These are phyloP conservation scores for Quercus lobata DNA, from an alignment of 331 rosid genomes.

Conservation along the genomic window DNA sequence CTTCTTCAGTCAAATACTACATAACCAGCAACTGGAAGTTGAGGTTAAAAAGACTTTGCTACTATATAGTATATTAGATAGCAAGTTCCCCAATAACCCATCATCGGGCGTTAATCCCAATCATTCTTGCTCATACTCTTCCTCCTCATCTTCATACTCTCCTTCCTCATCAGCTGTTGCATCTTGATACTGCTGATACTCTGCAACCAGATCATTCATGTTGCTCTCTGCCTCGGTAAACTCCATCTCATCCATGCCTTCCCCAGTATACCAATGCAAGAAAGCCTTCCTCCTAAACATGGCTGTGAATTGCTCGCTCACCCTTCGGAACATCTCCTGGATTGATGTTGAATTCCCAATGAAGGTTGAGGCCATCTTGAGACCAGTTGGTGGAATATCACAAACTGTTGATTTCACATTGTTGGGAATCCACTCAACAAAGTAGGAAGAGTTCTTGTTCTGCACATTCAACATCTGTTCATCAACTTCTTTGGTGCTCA, in stretches of 20 bases:
- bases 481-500: slow-evolving; percentile 70
- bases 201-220: slow-evolving; percentile 66
- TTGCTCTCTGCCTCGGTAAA: slow-evolving; percentile 68
- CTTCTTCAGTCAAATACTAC: not conserved
- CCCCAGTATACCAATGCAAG: slow-evolving; percentile 87
- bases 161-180: slow-evolving; percentile 72
- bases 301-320: slow-evolving; percentile 73
- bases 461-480: slow-evolving; percentile 74
- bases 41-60: slow-evolving; percentile 5
- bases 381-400: slow-evolving; percentile 65
- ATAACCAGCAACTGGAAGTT: slow-evolving; percentile 36
- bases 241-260: slow-evolving; percentile 81
- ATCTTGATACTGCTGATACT: slow-evolving; percentile 74
- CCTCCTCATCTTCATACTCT: slow-evolving; percentile 52
- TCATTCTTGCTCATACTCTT: not conserved
- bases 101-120: not conserved
- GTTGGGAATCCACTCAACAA: slow-evolving; percentile 74
- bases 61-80: not conserved
- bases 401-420: slow-evolving; percentile 69
- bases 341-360: slow-evolving; percentile 58
- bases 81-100: not conserved
- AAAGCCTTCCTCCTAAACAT: slow-evolving; percentile 81
- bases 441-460: slow-evolving; percentile 71
- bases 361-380: slow-evolving; percentile 72
- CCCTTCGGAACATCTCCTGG: slow-evolving; percentile 69